Conservation (phyloP, 139 green algal species). For the Tetradesmus lagerheimii region DNA sequence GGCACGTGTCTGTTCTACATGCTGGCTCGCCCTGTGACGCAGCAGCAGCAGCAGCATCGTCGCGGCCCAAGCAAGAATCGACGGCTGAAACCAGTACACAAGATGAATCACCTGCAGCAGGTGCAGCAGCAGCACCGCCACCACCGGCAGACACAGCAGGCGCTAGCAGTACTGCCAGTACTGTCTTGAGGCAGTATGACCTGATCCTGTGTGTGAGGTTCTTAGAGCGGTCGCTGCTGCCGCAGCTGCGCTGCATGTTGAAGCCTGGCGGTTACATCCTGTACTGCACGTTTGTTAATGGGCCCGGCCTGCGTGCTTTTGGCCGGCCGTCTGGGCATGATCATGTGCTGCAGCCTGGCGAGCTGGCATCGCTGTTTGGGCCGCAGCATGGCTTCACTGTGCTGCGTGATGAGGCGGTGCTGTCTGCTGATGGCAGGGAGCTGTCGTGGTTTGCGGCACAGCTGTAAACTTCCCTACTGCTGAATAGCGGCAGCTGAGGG, state of each 20-base stretch:
- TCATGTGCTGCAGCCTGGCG: conserved; percentile 58
- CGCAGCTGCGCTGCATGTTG: conserved; percentile 30
- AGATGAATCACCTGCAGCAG: not conserved
- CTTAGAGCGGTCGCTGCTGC: conserved; percentile 51
- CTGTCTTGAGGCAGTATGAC: conserved; percentile 36
- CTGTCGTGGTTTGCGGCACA: conserved; percentile 51
- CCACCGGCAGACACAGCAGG: too few relatives aligned
- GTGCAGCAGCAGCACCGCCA: not conserved
- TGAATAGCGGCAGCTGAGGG: not conserved
- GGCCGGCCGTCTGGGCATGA: conserved; percentile 48
- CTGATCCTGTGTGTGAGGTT: conserved; percentile 58
- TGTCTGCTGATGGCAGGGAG: conserved; percentile 42
- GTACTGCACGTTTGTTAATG: conserved; percentile 62
- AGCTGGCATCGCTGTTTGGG: conserved; percentile 51
- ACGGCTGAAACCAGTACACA: not conserved
- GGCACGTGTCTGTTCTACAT: not conserved
- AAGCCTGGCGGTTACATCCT: conserved; percentile 52
- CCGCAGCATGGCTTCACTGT: conserved; percentile 55
- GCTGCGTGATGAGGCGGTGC: conserved; percentile 38
- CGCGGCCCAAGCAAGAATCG: too few relatives aligned
- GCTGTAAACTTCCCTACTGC: too few relatives aligned
- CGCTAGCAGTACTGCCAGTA: not conserved
- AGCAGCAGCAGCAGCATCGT: conserved; percentile 6
- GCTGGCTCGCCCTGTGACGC: not conserved
- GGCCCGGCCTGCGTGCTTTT: conserved; percentile 49